Evolutionary conservation across 345 rosid genomes (phyloP), one percentile per base, ranked within the genome.

Genomic region (Gossypium herbaceum): DNA sequence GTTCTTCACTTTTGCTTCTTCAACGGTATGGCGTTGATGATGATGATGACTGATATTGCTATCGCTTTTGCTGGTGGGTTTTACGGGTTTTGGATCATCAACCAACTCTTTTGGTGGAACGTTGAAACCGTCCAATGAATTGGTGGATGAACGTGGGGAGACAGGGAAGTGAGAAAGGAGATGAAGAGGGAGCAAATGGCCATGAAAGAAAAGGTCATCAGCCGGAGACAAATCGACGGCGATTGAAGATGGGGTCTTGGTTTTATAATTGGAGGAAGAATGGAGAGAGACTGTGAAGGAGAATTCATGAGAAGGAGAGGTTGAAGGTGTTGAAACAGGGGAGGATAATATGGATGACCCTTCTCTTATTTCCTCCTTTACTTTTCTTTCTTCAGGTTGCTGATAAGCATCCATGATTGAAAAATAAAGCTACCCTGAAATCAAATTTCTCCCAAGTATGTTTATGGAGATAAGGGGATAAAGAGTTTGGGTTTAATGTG

Each of bases 131-230:
- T 92, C 94, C 71, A 83, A 61, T 1, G 97, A 94, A 45, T 90
- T 83, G 15, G 88, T 85, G 51, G 97, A 91, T 24, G 94, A 81
- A 52, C 98, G 85, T 9, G 94, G 89, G 75, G 98, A 89, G 16
- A 79, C 79, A 1, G 98, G 94, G 16, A 87, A 93, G 81, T 90
- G 97, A 39, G 98, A 86, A 71, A 89, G 91, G 76, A 89, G 86
- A 48, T 90, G 93, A 43, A 91, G 98, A 72, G 98, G 97, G 9
- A 94, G 96, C 79, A 94, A 88, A 76, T 94, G 97, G 51, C 99
- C 99, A 72, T 92, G 97, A 81, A 94, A 94, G 95, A 94, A 94
- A 80, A 94, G 92, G 51, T 92, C 98, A 81, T 94, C 97, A 0
- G 98, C 97, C 0, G 98, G 98, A 16, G 97, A 84, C 55, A 94